Evolutionary conservation across 1,139 yeast genomes (phyloP).

Genomic region (Geotrichum australiense): DNA sequence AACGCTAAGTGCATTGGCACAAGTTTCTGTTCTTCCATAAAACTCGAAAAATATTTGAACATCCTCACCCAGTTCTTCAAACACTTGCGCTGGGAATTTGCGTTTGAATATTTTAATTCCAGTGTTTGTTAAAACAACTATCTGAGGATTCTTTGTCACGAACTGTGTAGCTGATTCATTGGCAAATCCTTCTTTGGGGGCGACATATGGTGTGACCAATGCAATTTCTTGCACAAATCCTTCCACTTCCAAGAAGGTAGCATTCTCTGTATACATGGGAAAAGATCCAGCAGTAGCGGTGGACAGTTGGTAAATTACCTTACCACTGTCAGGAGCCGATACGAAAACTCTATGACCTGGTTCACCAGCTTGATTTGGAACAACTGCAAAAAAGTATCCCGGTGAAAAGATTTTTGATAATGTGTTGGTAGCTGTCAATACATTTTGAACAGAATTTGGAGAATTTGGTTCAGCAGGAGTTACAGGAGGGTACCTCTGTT

Average conservation of each 20-base stretch:
- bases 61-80: slow-evolving; percentile 62
- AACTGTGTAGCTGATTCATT: slow-evolving; percentile 85
- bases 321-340: slow-evolving; percentile 76
- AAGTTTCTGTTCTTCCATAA: slow-evolving; percentile 68
- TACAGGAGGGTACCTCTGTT: slow-evolving; percentile 34
- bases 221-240: slow-evolving; percentile 68
- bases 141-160: slow-evolving; percentile 44
- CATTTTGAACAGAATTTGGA: slow-evolving; percentile 26
- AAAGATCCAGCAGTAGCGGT: slow-evolving; percentile 32
- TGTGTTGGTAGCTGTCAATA: slow-evolving; percentile 35
- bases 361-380: slow-evolving; percentile 25
- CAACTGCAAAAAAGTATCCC: slow-evolving; percentile 63
- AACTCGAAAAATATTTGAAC: slow-evolving; percentile 45
- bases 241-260: slow-evolving; percentile 61
- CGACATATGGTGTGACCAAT: slow-evolving; percentile 61
- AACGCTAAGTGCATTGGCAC: slow-evolving; percentile 76
- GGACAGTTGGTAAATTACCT: slow-evolving; percentile 49
- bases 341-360: slow-evolving; percentile 51
- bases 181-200: slow-evolving; percentile 68
- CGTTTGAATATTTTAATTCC: slow-evolving; percentile 73
- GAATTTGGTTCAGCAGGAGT: slow-evolving; percentile 20
- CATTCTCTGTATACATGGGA: slow-evolving; percentile 66
- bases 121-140: slow-evolving; percentile 75
- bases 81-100: slow-evolving; percentile 71
- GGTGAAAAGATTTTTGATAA: slow-evolving; percentile 63